phyloP scores from a whole-genome alignment of 208 protist species.

The Novymonas esmeraldas region DNA sequence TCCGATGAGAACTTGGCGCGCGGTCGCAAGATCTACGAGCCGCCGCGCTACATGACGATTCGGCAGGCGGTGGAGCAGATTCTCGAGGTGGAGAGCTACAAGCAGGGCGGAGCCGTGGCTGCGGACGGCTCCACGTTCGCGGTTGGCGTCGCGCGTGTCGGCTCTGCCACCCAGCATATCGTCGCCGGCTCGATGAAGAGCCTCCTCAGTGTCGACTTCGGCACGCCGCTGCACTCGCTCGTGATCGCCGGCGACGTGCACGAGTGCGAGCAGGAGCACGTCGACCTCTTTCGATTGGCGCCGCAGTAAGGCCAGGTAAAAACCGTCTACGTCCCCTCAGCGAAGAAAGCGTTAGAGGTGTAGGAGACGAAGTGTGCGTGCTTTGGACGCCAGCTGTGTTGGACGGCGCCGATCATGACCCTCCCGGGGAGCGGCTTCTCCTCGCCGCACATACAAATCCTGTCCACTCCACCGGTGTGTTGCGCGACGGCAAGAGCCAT shows the following conservation, averaged over 20 bases:
- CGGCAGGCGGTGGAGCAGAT: conserved; percentile 96
- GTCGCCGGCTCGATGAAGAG: conserved; percentile 93
- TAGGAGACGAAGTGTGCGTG: too few relatives aligned
- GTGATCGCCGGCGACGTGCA: conserved; percentile 97
- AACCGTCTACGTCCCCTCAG: neutral
- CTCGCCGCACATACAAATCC: too few relatives aligned
- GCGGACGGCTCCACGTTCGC: conserved; percentile 85
- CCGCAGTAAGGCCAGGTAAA: conserved; percentile 3
- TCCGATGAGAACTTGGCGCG: conserved; percentile 96
- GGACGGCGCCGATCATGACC: too few relatives aligned
- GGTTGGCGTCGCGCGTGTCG: conserved; percentile 97
- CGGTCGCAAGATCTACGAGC: conserved; percentile 96
- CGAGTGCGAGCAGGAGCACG: conserved; percentile 92
- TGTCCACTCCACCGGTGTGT: too few relatives aligned
- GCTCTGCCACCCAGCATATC: conserved; percentile 92
- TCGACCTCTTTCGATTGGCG: conserved; percentile 64
- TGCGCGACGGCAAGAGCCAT: too few relatives aligned
- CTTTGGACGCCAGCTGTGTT: too few relatives aligned
- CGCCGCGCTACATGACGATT: conserved; percentile 99
- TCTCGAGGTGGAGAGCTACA: conserved; percentile 91
- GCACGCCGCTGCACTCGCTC: conserved; percentile 97
- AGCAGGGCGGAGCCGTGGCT: conserved; percentile 68
- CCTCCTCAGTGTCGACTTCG: conserved; percentile 95
- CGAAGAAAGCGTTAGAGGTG: too few relatives aligned
- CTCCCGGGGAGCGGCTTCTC: too few relatives aligned